Evolutionary conservation across 306 rosid genomes (phyloP).

Genomic region (Rubus idaeus): DNA sequence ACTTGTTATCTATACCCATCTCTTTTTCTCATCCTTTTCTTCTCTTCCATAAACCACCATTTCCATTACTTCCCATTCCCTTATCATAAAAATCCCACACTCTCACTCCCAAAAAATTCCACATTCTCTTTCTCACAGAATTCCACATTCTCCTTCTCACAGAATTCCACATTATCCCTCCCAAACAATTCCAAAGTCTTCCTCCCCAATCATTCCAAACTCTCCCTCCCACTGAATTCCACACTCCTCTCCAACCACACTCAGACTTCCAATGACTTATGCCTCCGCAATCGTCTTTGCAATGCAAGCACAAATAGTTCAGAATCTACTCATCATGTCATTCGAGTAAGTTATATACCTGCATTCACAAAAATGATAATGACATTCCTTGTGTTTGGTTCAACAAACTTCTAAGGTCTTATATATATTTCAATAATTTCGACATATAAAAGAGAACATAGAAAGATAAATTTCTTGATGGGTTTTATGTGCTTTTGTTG

Average conservation of each 20-base stretch:
- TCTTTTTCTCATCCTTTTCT: constrained; percentile 37
- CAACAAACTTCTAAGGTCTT: background rate
- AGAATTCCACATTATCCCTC: constrained; percentile 1
- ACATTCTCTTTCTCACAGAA: constrained; percentile 1
- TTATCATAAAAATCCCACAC: background rate
- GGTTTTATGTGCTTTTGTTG: no score
- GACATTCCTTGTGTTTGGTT: constrained; percentile 7
- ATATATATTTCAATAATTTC: background rate
- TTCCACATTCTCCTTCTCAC: constrained; percentile 12
- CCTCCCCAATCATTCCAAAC: background rate
- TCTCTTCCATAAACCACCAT: constrained; percentile 25
- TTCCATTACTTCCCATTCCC: constrained; percentile 11
- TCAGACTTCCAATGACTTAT: background rate
- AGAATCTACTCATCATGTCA: background rate
- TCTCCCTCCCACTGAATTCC: background rate
- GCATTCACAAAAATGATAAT: background rate
- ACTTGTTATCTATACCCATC: constrained; percentile 17
- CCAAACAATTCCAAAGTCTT: background rate
- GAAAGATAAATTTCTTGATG: no score
- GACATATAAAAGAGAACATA: no score
- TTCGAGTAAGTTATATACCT: background rate
- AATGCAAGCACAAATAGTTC: background rate
- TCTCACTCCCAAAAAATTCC: background rate
- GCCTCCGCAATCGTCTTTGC: background rate
- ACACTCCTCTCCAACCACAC: constrained; percentile 12